Percentiles rank a stretch among this genome's conserved stretches.
phyloP scores from a whole-genome alignment of 2,329 filamentous ascomycete genomes.

The Cercospora sp. region DNA sequence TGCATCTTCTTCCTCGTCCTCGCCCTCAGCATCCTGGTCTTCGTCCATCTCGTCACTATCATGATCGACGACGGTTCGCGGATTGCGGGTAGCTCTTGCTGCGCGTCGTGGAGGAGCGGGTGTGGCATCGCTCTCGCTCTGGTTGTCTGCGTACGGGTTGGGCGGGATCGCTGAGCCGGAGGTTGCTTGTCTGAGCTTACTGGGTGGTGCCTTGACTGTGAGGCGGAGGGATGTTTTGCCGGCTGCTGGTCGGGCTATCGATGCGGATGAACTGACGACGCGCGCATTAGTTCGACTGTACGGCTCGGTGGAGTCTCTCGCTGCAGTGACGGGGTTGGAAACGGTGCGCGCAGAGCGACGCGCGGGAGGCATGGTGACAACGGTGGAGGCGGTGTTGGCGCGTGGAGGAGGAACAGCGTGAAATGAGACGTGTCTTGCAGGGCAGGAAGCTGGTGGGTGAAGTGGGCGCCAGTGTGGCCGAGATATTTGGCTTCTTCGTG shows the following conservation, averaged over 20 bases:
- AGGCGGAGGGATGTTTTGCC: slow-evolving; percentile 50
- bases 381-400: slow-evolving; percentile 1
- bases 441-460: slow-evolving; percentile 5
- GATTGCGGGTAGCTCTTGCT: slow-evolving; percentile 39
- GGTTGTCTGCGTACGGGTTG: slow-evolving; percentile 36
- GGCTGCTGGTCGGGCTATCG: slow-evolving; percentile 44
- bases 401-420: neutral
- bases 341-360: slow-evolving; percentile 37
- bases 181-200: slow-evolving; percentile 52
- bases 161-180: slow-evolving; percentile 39
- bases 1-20: slow-evolving; percentile 38
- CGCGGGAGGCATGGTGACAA: slow-evolving; percentile 36
- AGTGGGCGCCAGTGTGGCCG: slow-evolving; percentile 13
- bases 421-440: neutral
- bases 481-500: slow-evolving; percentile 6
- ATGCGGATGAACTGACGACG: slow-evolving; percentile 31
- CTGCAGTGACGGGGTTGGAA: slow-evolving; percentile 21
- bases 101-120: slow-evolving; percentile 35
- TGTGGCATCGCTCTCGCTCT: slow-evolving; percentile 39
- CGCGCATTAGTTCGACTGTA: slow-evolving; percentile 34
- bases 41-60: slow-evolving; percentile 33
- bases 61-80: slow-evolving; percentile 39
- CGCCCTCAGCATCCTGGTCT: slow-evolving; percentile 29
- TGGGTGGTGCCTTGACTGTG: slow-evolving; percentile 53
- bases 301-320: slow-evolving; percentile 28